Evolutionary conservation across 176 grass and related monocot species (phyloP).

Genomic region (Eremochloa ophiuroides): DNA sequence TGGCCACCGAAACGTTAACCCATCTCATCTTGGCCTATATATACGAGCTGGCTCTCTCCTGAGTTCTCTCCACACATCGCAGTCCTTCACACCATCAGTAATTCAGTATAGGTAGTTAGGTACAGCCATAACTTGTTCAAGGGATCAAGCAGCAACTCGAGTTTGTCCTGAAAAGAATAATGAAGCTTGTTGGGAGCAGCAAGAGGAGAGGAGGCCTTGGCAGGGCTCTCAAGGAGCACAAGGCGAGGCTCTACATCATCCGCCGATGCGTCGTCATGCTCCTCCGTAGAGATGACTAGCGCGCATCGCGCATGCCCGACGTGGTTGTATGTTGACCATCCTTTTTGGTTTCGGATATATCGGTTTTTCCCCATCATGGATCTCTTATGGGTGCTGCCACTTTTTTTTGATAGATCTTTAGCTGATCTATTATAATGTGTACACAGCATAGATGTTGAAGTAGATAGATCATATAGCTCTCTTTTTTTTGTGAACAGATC

Average conservation of each 20-base stretch:
- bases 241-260: slow-evolving; percentile 72
- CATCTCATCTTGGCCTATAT: slow-evolving; percentile 1
- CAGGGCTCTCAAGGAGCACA: slow-evolving; percentile 59
- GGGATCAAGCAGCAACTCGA: background rate
- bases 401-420: slow-evolving; percentile 4
- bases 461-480: background rate
- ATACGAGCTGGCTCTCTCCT: background rate
- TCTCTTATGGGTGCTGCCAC: background rate
- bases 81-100: background rate
- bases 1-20: background rate
- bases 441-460: background rate
- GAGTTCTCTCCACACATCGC: background rate
- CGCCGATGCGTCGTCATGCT: slow-evolving; percentile 66
- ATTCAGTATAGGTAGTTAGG: too few relatives aligned
- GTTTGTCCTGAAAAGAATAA: background rate
- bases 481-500: too few relatives aligned
- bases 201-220: slow-evolving; percentile 36
- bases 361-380: background rate
- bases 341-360: background rate
- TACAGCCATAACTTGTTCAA: too few relatives aligned
- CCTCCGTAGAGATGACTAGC: slow-evolving; percentile 51
- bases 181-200: slow-evolving; percentile 37
- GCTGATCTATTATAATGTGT: slow-evolving; percentile 11
- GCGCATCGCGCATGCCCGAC: too few relatives aligned
- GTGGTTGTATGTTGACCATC: background rate